phyloP scores from a whole-genome alignment of 768 basidiomycete species.

The Leccinum fibrillosum region DNA sequence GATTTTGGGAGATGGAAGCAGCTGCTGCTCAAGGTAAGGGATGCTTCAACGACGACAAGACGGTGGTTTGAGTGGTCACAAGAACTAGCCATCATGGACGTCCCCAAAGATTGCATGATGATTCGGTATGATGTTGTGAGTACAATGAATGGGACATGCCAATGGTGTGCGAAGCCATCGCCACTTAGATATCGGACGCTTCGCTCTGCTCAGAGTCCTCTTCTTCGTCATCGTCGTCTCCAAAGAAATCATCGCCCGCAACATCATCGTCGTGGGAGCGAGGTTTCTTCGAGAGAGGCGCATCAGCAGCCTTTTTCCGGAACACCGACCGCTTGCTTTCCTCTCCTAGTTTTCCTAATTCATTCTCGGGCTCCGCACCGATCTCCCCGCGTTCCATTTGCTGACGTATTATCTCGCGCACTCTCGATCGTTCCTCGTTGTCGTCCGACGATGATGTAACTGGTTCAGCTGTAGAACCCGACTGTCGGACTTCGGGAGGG shows the following conservation, averaged over 20 bases:
- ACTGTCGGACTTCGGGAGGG: slow-evolving; percentile 53
- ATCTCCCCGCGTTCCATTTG: slow-evolving; percentile 63
- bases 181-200: slow-evolving; percentile 9
- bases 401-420: slow-evolving; percentile 56
- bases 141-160: slow-evolving; percentile 44
- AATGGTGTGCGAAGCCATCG: background rate
- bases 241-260: slow-evolving; percentile 27
- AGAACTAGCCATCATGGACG: background rate
- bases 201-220: slow-evolving; percentile 14
- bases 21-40: background rate
- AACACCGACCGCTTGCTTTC: slow-evolving; percentile 4
- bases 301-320: slow-evolving; percentile 1
- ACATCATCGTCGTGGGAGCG: slow-evolving; percentile 10
- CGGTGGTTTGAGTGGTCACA: background rate
- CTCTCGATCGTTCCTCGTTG: slow-evolving; percentile 52
- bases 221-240: slow-evolving; percentile 24
- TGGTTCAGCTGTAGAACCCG: slow-evolving; percentile 8
- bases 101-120: background rate
- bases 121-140: slow-evolving; percentile 66
- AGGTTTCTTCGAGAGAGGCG: slow-evolving; percentile 2
- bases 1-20: background rate
- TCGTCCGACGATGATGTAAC: slow-evolving; percentile 15
- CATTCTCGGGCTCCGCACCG: slow-evolving; percentile 56
- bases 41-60: background rate
- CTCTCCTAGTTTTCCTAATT: slow-evolving; percentile 16